Evolutionary conservation across 805 yeast genomes (phyloP), one percentile per base, ranked within the genome.

Genomic region (Suhomyces kilbournensis): DNA sequence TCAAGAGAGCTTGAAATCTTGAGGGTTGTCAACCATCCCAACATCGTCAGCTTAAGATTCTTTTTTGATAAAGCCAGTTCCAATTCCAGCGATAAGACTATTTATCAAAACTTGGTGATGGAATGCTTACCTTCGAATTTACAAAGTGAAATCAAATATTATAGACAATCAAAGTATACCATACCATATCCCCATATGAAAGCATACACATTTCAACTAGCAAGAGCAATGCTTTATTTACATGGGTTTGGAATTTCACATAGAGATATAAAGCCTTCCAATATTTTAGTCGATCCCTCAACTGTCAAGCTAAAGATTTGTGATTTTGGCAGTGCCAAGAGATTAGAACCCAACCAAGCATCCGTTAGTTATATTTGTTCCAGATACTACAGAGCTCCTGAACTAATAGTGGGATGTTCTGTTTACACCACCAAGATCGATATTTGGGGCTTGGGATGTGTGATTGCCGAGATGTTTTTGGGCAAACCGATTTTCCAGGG

Each of bases 371-470:
- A 94, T 67, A 94, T 94, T 53, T 96, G 97, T 70, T 90, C 97
- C 22, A 83, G 99, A 62, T 94, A 91, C 69, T 92, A 92, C 71
- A 81, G 97, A 60, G 96, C 98, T 1, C 99, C 99, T 0, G 99
- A 94, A 69, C 79, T 94, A 54, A 88, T 94, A 64, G 84, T 94
- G 51, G 99, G 99, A 1, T 87, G 91, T 60, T 83, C 92, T 53
- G 80, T 85, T 38, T 94, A 94, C 68, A 83, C 96, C 3, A 86
- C 96, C 2, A 89, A 91, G 64, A 93, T 94, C 53, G 99, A 94
- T 69, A 87, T 92, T 62, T 94, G 99, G 99, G 97, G 97, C 15
- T 76, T 93, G 54, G 99, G 98, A 1, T 93, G 99, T 74, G 97
- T 94, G 34, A 74, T 94, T 54, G 97, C 97, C 12, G 99, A 94